Conservation (phyloP, 805 yeast species). For the Teunomyces tritomae region DNA sequence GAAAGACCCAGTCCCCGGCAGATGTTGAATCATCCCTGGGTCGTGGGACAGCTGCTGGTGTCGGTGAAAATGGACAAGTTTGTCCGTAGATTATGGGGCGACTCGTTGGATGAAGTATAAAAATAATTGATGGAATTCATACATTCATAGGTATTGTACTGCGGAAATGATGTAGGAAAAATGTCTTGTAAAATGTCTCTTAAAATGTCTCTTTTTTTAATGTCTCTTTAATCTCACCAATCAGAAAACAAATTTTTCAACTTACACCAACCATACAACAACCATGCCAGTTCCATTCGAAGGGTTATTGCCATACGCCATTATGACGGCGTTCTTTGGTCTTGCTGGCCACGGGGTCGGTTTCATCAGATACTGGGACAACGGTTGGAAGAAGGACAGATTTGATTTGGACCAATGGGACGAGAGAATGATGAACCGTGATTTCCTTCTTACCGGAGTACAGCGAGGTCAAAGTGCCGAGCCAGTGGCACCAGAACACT, state of each 20-base stretch:
- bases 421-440: conserved; percentile 61
- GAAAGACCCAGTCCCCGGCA: conserved; percentile 91
- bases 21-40: conserved; percentile 93
- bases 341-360: conserved; percentile 47
- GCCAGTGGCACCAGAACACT: conserved; percentile 71
- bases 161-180: neutral
- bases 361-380: conserved; percentile 46
- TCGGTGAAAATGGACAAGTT: conserved; percentile 84
- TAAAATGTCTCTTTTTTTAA: too few species aligned
- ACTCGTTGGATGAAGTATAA: neutral
- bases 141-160: neutral
- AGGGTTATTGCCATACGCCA: conserved; percentile 45
- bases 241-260: conserved; percentile 16
- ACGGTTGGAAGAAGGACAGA: conserved; percentile 48
- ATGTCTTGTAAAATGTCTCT: too few species aligned
- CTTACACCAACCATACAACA: conserved; percentile 4
- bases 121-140: too few species aligned
- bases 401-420: conserved; percentile 44
- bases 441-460: conserved; percentile 71
- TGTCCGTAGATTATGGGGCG: conserved; percentile 69
- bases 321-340: conserved; percentile 45
- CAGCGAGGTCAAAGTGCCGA: conserved; percentile 65
- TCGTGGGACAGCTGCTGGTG: conserved; percentile 68
- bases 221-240: conserved; percentile 10
- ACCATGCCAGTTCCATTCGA: conserved; percentile 47